Base-by-base conservation (phyloP, 768 basidiomycete genomes). In the Hericium erinaceus region DNA sequence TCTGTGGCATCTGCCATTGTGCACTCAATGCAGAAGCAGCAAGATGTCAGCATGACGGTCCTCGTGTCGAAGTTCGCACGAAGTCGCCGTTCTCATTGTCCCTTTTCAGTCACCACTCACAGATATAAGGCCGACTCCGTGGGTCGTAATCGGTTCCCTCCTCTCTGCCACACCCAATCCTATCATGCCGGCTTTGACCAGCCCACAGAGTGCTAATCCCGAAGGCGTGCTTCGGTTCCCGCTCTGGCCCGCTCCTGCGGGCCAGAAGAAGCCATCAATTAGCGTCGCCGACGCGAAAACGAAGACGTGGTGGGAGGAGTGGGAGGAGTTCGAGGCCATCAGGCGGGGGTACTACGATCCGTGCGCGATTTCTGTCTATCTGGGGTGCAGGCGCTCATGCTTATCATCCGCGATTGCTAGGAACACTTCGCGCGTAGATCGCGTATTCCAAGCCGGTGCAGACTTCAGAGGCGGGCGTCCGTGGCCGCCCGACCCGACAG, bases 251-350 rank as follows among this genome's bases (percentile, higher is more conserved):
- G 33, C 33, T 33, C 8, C 33, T 10, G 33, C 33, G 33, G 44
- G 49, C 22, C 18, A 51, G 49, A 51, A 51, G 49, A 26, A 26
- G 49, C 49, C 49, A 51, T 20, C 18, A 26, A 24, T 51, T 24
- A 26, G 20, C 49, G 63, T 63, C 18, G 57, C 60, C 16, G 64
- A 66, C 2, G 58, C 59, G 49, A 69, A 68, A 38, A 69, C 67
- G 54, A 55, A 64, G n/a, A 72, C 73, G 44, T 91, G 87, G 87
- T 87, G 78, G 72, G 81, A 87, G 58, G 72, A 80, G n/a, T 91
- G 89, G 89, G 79, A 78, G 52, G 80, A 84, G 44, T 73, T 71
- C 3, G 87, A 89, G 66, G 68, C 74, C 51, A 68, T 75, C 37
- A 73, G 81, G 58, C 68, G 72, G 40, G 70, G 70, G 65, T 28